Evolutionary conservation across 768 basidiomycete species (phyloP).

Genomic region (Phylloporus rhodoxanthus): DNA sequence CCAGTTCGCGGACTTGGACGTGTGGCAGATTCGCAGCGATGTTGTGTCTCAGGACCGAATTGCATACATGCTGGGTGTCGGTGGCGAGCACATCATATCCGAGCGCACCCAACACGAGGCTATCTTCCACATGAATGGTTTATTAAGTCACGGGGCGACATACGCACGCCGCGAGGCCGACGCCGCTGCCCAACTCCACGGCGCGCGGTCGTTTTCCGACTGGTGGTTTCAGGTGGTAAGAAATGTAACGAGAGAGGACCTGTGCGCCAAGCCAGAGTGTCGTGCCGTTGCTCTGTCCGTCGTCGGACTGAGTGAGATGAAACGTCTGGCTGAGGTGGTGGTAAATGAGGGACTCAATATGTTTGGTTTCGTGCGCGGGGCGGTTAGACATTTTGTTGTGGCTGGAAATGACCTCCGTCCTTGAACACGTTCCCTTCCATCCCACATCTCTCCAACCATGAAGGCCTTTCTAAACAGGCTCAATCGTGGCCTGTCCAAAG

Average conservation of each 20-base stretch:
- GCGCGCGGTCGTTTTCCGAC: slow-evolving; percentile 34
- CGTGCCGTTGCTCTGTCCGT: slow-evolving; percentile 70
- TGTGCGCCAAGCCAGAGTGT: slow-evolving; percentile 83
- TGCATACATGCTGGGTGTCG: slow-evolving; percentile 60
- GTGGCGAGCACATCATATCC: slow-evolving; percentile 77
- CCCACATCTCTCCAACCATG: slow-evolving; percentile 41
- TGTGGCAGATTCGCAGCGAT: slow-evolving; percentile 42
- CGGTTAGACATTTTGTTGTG: not conserved
- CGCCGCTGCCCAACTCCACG: slow-evolving; percentile 78
- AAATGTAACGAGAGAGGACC: slow-evolving; percentile 60
- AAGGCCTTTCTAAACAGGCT: slow-evolving; percentile 80
- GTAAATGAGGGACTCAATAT: slow-evolving; percentile 44
- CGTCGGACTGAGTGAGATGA: slow-evolving; percentile 48
- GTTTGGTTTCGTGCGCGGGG: slow-evolving; percentile 62
- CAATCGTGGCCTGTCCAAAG: slow-evolving; percentile 53
- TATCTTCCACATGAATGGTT: not conserved
- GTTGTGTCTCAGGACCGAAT: slow-evolving; percentile 58
- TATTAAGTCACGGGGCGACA: not conserved
- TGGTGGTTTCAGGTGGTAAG: slow-evolving; percentile 31
- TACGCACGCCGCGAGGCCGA: slow-evolving; percentile 71
- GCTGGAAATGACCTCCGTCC: slow-evolving; percentile 19
- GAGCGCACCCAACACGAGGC: slow-evolving; percentile 55
- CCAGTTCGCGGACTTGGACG: slow-evolving; percentile 58
- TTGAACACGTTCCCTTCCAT: slow-evolving; percentile 7
- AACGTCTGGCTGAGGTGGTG: slow-evolving; percentile 38